These are phyloP conservation scores for Colletotrichum truncatum DNA, from an alignment of 2,329 filamentous ascomycete genomes.

Conservation along the genomic window DNA sequence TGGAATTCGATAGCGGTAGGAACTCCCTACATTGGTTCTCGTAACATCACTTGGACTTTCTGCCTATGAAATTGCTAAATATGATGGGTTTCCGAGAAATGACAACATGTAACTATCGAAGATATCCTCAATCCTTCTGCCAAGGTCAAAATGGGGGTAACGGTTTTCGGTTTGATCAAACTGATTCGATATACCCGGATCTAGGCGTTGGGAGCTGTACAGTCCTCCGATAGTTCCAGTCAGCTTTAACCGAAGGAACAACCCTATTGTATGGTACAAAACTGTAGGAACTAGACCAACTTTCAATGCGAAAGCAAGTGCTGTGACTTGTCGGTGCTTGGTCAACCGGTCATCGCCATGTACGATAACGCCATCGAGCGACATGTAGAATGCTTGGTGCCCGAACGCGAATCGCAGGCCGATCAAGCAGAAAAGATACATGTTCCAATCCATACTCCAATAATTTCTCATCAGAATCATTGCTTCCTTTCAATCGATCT, in stretches of 20 bases:
- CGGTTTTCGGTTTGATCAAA: conserved; percentile 43
- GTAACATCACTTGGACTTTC: conserved; percentile 28
- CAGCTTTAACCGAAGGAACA: conserved; percentile 38
- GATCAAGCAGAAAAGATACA: conserved; percentile 42
- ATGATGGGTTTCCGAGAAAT: conserved; percentile 42
- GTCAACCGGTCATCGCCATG: conserved; percentile 40
- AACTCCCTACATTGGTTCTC: neutral
- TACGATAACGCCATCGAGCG: conserved; percentile 35
- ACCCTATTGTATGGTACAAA: conserved; percentile 42
- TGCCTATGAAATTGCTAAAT: conserved; percentile 42
- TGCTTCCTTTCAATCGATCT: neutral
- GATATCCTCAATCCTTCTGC: conserved; percentile 33
- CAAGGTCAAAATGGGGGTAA: conserved; percentile 36
- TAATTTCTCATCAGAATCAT: neutral
- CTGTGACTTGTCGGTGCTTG: conserved; percentile 45
- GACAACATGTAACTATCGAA: conserved; percentile 45
- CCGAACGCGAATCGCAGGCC: conserved; percentile 41
- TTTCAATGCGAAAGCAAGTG: conserved; percentile 45
- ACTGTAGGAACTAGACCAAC: conserved; percentile 42
- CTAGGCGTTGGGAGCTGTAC: too few relatives aligned
- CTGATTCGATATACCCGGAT: too few relatives aligned
- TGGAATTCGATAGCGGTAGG: too few relatives aligned
- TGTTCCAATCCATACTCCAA: conserved; percentile 45
- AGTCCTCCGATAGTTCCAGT: conserved; percentile 39
- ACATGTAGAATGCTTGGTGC: conserved; percentile 45